Evolutionary conservation across 306 rosid species (phyloP).

Genomic region (Sicyos baderoa): DNA sequence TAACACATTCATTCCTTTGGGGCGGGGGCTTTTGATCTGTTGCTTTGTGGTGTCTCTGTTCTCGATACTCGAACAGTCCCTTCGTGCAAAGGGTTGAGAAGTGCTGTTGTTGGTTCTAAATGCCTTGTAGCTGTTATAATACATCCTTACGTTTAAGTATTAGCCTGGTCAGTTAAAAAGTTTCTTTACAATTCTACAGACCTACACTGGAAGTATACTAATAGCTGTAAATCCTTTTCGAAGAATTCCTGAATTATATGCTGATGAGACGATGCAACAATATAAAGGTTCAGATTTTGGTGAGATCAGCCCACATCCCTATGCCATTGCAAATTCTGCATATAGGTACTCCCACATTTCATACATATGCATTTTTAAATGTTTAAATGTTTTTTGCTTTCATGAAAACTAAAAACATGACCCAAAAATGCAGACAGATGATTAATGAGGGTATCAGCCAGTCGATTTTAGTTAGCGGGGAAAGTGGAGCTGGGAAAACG

Average conservation of each 20-base stretch:
- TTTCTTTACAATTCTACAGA: conserved; percentile 37
- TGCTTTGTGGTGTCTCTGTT: conserved; percentile 5
- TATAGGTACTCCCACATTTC: conserved; percentile 55
- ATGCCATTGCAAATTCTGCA: conserved; percentile 93
- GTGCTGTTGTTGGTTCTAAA: neutral
- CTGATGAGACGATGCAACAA: conserved; percentile 53
- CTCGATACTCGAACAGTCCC: neutral
- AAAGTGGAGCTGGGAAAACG: conserved; percentile 98
- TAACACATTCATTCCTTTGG: neutral
- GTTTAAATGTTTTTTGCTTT: neutral
- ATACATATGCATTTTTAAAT: conserved; percentile 10
- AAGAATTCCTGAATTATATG: conserved; percentile 76
- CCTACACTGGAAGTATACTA: conserved; percentile 88
- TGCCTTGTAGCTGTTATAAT: conserved; percentile 2
- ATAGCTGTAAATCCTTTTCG: conserved; percentile 93
- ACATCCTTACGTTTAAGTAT: conserved; percentile 3
- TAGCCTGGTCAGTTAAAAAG: neutral
- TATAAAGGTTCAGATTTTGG: conserved; percentile 69
- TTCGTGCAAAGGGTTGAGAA: conserved; percentile 8
- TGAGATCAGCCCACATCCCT: conserved; percentile 93
- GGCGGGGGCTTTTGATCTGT: neutral
- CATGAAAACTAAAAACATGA: neutral
- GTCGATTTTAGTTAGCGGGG: conserved; percentile 94
- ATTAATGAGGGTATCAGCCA: conserved; percentile 71
- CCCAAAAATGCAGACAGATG: conserved; percentile 56